Evolutionary conservation across 2,329 filamentous ascomycete genomes (phyloP).

Genomic region (Thielaviopsis cerberus): DNA sequence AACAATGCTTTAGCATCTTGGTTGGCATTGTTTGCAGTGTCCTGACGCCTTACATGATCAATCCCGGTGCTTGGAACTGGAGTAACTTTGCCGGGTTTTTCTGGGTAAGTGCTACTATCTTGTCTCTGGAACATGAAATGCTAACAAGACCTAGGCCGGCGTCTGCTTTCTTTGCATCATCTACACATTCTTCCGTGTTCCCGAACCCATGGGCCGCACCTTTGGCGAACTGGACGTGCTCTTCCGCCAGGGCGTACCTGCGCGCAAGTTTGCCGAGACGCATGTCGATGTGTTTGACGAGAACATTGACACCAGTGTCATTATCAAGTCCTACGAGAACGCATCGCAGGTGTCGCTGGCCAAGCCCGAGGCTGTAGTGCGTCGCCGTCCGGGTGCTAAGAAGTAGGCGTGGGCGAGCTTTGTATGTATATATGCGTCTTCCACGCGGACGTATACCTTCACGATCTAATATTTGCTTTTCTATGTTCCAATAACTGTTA

Average conservation of each 20-base stretch:
- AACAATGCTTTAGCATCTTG: slow-evolving; percentile 37
- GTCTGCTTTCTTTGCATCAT: slow-evolving; percentile 26
- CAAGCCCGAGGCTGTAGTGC: slow-evolving; percentile 5
- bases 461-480: background rate
- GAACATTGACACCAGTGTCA: slow-evolving; percentile 10
- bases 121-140: too few species aligned
- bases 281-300: slow-evolving; percentile 13
- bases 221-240: slow-evolving; percentile 27
- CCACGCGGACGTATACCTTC: background rate
- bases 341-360: slow-evolving; percentile 9
- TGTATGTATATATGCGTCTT: background rate
- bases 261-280: slow-evolving; percentile 21
- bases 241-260: slow-evolving; percentile 22
- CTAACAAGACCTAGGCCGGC: too few species aligned
- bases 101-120: slow-evolving; percentile 33
- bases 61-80: slow-evolving; percentile 76
- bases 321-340: slow-evolving; percentile 9
- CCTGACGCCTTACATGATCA: slow-evolving; percentile 82
- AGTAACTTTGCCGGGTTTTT: slow-evolving; percentile 75
- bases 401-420: slow-evolving; percentile 1
- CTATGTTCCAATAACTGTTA: background rate
- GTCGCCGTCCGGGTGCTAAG: slow-evolving; percentile 5
- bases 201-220: slow-evolving; percentile 32
- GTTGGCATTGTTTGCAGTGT: slow-evolving; percentile 67
- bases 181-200: slow-evolving; percentile 33